Conservation (phyloP, 495 filamentous ascomycete genomes). For the Oidiodendron maius region DNA sequence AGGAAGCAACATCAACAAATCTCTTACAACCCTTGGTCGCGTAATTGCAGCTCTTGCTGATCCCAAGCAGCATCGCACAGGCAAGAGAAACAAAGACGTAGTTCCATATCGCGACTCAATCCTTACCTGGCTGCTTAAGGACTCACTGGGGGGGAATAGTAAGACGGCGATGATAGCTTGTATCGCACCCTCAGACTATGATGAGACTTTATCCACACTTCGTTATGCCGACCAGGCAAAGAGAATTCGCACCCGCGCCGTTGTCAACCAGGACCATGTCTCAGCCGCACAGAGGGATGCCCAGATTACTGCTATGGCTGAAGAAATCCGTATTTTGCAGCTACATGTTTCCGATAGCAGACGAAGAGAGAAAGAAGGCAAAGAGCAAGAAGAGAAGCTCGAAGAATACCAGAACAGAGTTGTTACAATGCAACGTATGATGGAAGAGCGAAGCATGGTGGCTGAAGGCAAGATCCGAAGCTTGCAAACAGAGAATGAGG, state of each 20-base stretch:
- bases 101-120: constrained; percentile 96
- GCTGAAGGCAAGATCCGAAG: constrained; percentile 86
- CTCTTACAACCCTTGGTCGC: constrained; percentile 87
- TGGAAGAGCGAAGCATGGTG: constrained; percentile 86
- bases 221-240: constrained; percentile 98
- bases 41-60: constrained; percentile 97
- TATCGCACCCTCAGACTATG: constrained; percentile 91
- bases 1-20: constrained; percentile 98
- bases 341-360: constrained; percentile 58
- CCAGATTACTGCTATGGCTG: constrained; percentile 88
- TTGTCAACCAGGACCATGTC: constrained; percentile 88
- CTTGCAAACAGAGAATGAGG: constrained; percentile 83
- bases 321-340: constrained; percentile 82
- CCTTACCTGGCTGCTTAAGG: constrained; percentile 96
- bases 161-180: constrained; percentile 99
- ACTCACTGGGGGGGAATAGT: constrained; percentile 88
- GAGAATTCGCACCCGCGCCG: constrained; percentile 92
- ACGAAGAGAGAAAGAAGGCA: constrained; percentile 40
- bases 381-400: constrained; percentile 58
- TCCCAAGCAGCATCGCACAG: constrained; percentile 52
- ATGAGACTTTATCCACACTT: constrained; percentile 92
- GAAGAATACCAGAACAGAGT: constrained; percentile 92
- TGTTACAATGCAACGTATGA: constrained; percentile 77
- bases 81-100: constrained; percentile 55
- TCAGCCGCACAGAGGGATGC: constrained; percentile 84